Evolutionary conservation across 345 rosid genomes (phyloP).

Genomic region (Eucalyptus virginea): DNA sequence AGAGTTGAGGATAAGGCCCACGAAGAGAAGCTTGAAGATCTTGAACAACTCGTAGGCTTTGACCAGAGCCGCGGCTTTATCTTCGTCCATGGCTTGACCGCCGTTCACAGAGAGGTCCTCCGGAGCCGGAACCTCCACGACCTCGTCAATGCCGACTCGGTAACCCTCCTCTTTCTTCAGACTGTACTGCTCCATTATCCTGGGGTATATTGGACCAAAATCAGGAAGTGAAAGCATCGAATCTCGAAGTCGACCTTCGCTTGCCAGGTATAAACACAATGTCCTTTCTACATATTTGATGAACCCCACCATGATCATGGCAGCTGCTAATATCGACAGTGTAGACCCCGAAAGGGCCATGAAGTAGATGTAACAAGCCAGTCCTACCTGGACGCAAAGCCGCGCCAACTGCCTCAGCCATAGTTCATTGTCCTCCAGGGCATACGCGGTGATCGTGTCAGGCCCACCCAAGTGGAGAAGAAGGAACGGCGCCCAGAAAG

Average conservation of each 20-base stretch:
- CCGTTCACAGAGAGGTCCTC: neutral
- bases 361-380: neutral
- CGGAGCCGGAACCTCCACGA: neutral
- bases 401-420: fast-evolving
- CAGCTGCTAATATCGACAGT: slow-evolving; percentile 5
- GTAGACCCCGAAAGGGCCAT: neutral
- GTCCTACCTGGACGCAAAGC: too few species aligned
- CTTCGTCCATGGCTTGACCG: neutral
- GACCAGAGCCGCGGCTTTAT: neutral
- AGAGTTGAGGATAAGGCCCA: neutral
- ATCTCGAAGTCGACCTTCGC: slow-evolving; percentile 7
- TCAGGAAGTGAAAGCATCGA: slow-evolving; percentile 3
- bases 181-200: neutral
- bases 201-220: slow-evolving; percentile 12
- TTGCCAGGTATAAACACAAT: slow-evolving; percentile 19
- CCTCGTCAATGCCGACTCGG: neutral
- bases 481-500: too few species aligned
- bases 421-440: too few species aligned
- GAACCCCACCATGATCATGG: slow-evolving; percentile 19
- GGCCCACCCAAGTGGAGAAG: too few species aligned
- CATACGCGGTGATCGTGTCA: too few species aligned
- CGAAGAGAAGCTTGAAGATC: neutral
- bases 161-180: neutral
- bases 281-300: slow-evolving; percentile 32
- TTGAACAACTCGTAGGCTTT: neutral